phyloP scores from a whole-genome alignment of 2,329 filamentous ascomycete genomes.

The Xylaria sp. region DNA sequence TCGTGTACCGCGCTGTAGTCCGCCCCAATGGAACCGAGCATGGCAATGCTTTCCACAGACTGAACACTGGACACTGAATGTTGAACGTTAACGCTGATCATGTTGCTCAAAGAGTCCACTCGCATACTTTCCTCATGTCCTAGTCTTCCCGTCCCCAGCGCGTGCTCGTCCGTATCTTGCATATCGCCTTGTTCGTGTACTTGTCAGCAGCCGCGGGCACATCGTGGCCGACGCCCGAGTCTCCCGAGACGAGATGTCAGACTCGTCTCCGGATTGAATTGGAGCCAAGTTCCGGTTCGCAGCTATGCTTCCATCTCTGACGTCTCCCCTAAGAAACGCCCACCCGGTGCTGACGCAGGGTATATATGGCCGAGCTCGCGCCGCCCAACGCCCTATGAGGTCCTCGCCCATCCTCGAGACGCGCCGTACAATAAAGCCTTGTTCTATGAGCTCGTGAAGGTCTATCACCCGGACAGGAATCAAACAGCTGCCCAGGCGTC shows the following conservation, averaged over 20 bases:
- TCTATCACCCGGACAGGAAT: constrained; percentile 87
- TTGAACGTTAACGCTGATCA: too few species aligned
- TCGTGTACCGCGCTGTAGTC: too few species aligned
- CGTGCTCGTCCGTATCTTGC: constrained; percentile 28
- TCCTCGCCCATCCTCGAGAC: constrained; percentile 66
- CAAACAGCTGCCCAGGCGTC: constrained; percentile 48
- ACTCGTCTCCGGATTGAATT: not conserved
- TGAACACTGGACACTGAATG: too few species aligned
- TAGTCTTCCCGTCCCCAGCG: constrained; percentile 25
- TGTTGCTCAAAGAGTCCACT: constrained; percentile 40
- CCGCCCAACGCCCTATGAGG: constrained; percentile 85
- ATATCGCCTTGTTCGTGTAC: constrained; percentile 34
- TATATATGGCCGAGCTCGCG: constrained; percentile 53
- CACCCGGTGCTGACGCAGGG: constrained; percentile 26
- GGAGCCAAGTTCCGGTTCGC: constrained; percentile 10
- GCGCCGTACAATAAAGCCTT: constrained; percentile 80
- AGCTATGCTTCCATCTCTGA: constrained; percentile 39
- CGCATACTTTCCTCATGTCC: constrained; percentile 36
- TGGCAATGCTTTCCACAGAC: too few species aligned
- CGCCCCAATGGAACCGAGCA: too few species aligned
- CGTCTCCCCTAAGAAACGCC: constrained; percentile 19
- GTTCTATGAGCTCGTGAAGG: constrained; percentile 91
- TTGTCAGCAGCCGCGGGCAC: constrained; percentile 19
- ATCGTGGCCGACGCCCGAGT: not conserved
- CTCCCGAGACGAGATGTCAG: not conserved